Evolutionary conservation across 2,329 filamentous ascomycete species (phyloP).

Genomic region (Parastagonospora nodorum): DNA sequence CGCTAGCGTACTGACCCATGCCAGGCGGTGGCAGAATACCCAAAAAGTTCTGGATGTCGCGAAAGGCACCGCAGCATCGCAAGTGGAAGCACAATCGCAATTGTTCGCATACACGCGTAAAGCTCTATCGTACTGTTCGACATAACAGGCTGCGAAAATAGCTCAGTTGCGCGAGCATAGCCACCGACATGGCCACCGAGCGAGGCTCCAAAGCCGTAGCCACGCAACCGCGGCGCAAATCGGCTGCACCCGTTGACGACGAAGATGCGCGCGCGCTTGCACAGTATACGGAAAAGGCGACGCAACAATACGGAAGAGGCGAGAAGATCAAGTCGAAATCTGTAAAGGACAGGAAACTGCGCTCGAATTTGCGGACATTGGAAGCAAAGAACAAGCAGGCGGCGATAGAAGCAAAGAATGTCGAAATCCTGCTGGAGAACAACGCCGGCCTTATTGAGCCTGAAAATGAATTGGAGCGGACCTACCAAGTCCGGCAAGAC

Average conservation of each 20-base stretch:
- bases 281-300: slow-evolving; percentile 55
- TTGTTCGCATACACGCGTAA: not conserved
- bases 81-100: too few species aligned
- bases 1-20: too few species aligned
- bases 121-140: not conserved
- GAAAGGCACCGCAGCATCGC: too few species aligned
- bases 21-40: not conserved
- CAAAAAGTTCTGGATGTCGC: not conserved
- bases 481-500: slow-evolving; percentile 89
- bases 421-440: slow-evolving; percentile 92
- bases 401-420: slow-evolving; percentile 84
- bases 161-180: too few species aligned
- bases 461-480: slow-evolving; percentile 85
- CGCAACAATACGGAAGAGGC: slow-evolving; percentile 83
- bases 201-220: slow-evolving; percentile 19
- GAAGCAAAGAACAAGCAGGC: slow-evolving; percentile 85
- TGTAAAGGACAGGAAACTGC: slow-evolving; percentile 88
- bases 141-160: not conserved
- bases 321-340: slow-evolving; percentile 71
- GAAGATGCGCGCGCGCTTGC: slow-evolving; percentile 37
- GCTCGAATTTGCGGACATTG: slow-evolving; percentile 75
- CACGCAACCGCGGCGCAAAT: slow-evolving; percentile 26
- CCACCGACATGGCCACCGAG: slow-evolving; percentile 27
- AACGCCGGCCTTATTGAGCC: slow-evolving; percentile 83
- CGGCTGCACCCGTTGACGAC: slow-evolving; percentile 26